A percentile compares a stretch with the other conserved stretches of the same genome.
Evolutionary conservation across 306 rosid species (phyloP).

Genomic region (Castanospermum australe): DNA sequence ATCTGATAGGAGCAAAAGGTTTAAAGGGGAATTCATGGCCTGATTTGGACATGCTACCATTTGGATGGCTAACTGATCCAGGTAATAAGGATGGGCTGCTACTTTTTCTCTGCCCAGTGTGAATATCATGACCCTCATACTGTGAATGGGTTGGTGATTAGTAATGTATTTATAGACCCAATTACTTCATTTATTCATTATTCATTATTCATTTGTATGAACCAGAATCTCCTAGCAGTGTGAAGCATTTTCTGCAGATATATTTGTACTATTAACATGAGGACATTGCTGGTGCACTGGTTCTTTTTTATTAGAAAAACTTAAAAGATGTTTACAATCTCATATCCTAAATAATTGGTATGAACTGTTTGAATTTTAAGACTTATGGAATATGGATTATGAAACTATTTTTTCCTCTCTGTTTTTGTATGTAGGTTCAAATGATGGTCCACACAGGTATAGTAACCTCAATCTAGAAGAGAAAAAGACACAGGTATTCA

Average conservation of each 20-base stretch:
- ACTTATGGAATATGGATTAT: constrained; percentile 25
- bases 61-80: constrained; percentile 85
- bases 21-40: constrained; percentile 96
- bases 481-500: constrained; percentile 80
- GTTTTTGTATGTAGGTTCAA: constrained; percentile 55
- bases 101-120: not conserved
- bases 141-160: not conserved
- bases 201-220: not conserved
- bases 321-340: not conserved
- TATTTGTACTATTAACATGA: not conserved
- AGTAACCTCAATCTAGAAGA: constrained; percentile 54
- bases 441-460: constrained; percentile 80
- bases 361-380: constrained; percentile 24
- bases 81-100: constrained; percentile 44
- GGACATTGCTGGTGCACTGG: not conserved
- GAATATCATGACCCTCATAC: constrained; percentile 16
- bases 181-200: not conserved
- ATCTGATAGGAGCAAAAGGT: constrained; percentile 76
- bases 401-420: not conserved
- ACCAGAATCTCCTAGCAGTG: not conserved
- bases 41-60: constrained; percentile 97
- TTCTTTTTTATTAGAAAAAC: not conserved
- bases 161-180: not conserved
- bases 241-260: not conserved
- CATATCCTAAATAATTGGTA: not conserved